Conservation (phyloP, 768 basidiomycete genomes). For the Suillus lakei region DNA sequence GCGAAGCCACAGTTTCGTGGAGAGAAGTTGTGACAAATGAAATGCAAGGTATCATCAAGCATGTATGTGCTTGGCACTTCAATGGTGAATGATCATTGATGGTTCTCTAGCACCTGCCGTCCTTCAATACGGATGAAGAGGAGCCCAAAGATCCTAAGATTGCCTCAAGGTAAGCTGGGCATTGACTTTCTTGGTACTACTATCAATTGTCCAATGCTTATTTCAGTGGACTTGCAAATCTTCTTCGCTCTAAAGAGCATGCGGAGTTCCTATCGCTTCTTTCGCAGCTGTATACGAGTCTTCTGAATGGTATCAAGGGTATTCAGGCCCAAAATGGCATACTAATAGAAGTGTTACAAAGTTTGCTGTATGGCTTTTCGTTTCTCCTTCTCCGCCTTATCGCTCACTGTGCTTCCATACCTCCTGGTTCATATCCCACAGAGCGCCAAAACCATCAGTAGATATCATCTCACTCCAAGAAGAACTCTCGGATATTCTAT, state of each 20-base stretch:
- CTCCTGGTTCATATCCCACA: slow-evolving; percentile 21
- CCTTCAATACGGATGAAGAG: slow-evolving; percentile 60
- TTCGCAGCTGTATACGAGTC: slow-evolving; percentile 59
- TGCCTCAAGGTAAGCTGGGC: slow-evolving; percentile 27
- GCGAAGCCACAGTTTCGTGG: slow-evolving; percentile 72
- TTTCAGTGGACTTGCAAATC: slow-evolving; percentile 47
- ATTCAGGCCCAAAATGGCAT: slow-evolving; percentile 63
- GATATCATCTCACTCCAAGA: slow-evolving; percentile 56
- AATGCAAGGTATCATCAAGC: slow-evolving; percentile 58
- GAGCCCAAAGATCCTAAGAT: slow-evolving; percentile 39
- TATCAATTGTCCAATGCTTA: slow-evolving; percentile 10
- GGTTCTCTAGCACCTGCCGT: slow-evolving; percentile 57
- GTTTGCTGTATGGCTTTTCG: slow-evolving; percentile 41
- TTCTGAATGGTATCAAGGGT: slow-evolving; percentile 70
- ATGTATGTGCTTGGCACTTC: slow-evolving; percentile 48
- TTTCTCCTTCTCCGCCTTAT: not conserved
- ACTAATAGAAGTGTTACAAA: slow-evolving; percentile 62
- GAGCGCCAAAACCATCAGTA: slow-evolving; percentile 42
- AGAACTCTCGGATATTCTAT: slow-evolving; percentile 77
- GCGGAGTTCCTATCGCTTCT: slow-evolving; percentile 68
- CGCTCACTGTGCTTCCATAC: slow-evolving; percentile 9
- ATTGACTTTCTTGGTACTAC: slow-evolving; percentile 3
- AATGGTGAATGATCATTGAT: slow-evolving; percentile 1
- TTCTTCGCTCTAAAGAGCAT: slow-evolving; percentile 71
- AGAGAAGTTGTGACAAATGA: slow-evolving; percentile 68